A percentile compares a stretch with the other conserved stretches of the same genome.
phyloP scores from a whole-genome alignment of 2,329 filamentous ascomycete species.

The Beauveria brongniartii region DNA sequence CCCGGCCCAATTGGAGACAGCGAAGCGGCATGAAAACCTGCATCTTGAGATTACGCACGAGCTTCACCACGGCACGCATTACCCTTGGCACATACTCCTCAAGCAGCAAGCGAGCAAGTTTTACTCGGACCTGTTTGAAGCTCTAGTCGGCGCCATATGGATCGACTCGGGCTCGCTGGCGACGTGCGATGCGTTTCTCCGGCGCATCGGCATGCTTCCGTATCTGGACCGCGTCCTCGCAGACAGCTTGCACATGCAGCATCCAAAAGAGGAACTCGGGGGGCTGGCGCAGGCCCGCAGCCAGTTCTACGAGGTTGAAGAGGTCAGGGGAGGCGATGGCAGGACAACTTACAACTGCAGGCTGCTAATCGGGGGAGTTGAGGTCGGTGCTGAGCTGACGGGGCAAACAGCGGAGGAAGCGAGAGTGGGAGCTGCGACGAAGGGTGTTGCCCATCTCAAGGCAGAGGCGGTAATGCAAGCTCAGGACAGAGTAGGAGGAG shows the following conservation, averaged over 20 bases:
- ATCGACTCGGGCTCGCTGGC: slow-evolving; percentile 63
- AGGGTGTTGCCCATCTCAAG: slow-evolving; percentile 34
- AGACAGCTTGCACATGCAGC: slow-evolving; percentile 47
- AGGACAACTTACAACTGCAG: slow-evolving; percentile 33
- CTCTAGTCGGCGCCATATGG: slow-evolving; percentile 73
- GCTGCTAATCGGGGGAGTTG: slow-evolving; percentile 39
- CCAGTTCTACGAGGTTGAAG: slow-evolving; percentile 45
- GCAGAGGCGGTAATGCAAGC: background rate
- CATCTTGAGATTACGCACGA: slow-evolving; percentile 40
- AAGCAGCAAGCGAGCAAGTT: slow-evolving; percentile 64
- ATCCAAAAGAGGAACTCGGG: slow-evolving; percentile 63
- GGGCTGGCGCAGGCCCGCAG: slow-evolving; percentile 41
- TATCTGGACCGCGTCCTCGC: slow-evolving; percentile 55
- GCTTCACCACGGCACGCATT: slow-evolving; percentile 43
- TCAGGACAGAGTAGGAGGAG: background rate
- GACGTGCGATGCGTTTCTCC: slow-evolving; percentile 52
- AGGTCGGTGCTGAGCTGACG: slow-evolving; percentile 36
- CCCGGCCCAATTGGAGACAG: slow-evolving; percentile 34
- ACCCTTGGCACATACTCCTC: slow-evolving; percentile 71
- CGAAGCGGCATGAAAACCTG: slow-evolving; percentile 38
- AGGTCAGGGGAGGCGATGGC: slow-evolving; percentile 14
- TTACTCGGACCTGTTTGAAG: slow-evolving; percentile 77
- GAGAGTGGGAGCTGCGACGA: slow-evolving; percentile 46
- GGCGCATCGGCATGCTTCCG: slow-evolving; percentile 55
- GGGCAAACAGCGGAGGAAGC: slow-evolving; percentile 44